phyloP scores from a whole-genome alignment of 345 rosid species.

The Murraya paniculata region DNA sequence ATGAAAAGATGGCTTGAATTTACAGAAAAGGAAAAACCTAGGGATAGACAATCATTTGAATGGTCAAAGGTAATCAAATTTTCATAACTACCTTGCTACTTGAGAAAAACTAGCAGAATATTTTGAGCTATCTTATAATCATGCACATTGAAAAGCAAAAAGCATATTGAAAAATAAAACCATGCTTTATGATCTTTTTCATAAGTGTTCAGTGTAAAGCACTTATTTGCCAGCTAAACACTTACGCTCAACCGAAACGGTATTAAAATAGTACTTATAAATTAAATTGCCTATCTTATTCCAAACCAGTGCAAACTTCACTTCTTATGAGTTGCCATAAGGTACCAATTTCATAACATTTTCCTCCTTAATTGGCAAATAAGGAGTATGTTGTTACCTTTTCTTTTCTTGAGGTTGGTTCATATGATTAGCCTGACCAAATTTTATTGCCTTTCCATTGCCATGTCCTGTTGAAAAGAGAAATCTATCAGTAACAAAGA shows the following conservation, averaged over 20 bases:
- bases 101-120: neutral
- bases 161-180: neutral
- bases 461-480: slow-evolving; percentile 33
- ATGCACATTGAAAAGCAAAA: neutral
- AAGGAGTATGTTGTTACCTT: slow-evolving; percentile 36
- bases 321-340: neutral
- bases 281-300: neutral
- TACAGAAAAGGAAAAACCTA: neutral
- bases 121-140: neutral
- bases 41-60: too few relatives aligned
- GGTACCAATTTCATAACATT: neutral
- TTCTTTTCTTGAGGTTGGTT: slow-evolving; percentile 34
- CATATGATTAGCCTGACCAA: slow-evolving; percentile 21
- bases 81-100: neutral
- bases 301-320: neutral
- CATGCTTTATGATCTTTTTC: neutral
- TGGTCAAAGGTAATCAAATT: neutral
- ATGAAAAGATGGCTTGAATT: neutral
- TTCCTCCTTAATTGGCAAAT: neutral
- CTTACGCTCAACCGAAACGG: neutral
- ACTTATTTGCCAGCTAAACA: neutral
- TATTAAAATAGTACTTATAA: neutral
- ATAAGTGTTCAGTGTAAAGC: neutral
- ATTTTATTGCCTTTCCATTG: slow-evolving; percentile 32
- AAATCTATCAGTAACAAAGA: neutral